Evolutionary conservation across 345 rosid species (phyloP), one percentile per base, ranked within the genome.

Genomic region (Pugionium dolabratum): DNA sequence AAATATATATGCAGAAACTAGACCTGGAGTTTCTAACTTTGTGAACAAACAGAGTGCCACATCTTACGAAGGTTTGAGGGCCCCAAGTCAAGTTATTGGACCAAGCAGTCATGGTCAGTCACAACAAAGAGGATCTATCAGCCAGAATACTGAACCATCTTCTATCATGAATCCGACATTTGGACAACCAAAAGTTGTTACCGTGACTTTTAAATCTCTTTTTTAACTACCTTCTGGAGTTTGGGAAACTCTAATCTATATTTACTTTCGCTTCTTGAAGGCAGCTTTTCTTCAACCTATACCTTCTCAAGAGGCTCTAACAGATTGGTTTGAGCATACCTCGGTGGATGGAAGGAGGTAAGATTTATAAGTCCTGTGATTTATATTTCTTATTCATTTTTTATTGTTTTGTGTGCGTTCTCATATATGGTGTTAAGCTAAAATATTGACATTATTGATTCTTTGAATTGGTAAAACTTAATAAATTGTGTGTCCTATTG

Each of bases 281-380:
- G 56, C 40, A 18, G 66, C 44, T 57, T 51, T 37, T 50, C 26
- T 32, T 35, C 69, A 69, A 64, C 83, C 75, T 56, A 79, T 72
- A 60, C 74, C 85, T 48, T 42, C 70, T 34, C 80, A 71, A 67
- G 83, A 59, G 71, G 77, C 68, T 45, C 62, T 53, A 65, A 79
- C 83, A 51, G 91, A 90, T 66, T 94, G 99, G 99, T 78, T 79
- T 66, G 97, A 90, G 79, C 99, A 94, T 76, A 68, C 76, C 33
- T 82, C 93, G 78, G 80, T 87, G 9, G 86, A 83, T 76, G 96
- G 99, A 77, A 83, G 83, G 78, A 88, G 84, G 99, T 94, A 80
- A 66, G 52, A 58, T 33, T 65, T 59, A 70, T 9, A 26, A 26
- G 49, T 29, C 41, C 2, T 42, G 32, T 40, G 32, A 48, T 29